Conservation (phyloP, 2,329 filamentous ascomycete genomes). For the Karstenula rhodostoma region DNA sequence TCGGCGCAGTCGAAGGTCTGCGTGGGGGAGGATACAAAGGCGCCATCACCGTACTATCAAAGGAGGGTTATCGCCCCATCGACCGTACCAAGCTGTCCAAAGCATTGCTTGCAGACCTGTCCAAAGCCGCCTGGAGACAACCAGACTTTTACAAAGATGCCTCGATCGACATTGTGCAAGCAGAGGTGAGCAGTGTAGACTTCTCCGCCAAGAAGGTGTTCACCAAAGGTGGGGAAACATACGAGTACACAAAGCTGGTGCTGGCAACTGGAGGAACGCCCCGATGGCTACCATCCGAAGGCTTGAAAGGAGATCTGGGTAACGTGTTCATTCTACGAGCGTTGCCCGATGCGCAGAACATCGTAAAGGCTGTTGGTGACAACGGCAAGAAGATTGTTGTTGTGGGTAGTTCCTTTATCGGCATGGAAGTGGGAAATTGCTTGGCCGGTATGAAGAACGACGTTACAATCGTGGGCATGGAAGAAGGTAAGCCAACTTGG, state of each 20-base stretch:
- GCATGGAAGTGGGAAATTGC: conserved; percentile 92
- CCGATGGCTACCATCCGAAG: conserved; percentile 77
- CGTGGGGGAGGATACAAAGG: conserved; percentile 83
- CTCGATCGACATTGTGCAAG: conserved; percentile 63
- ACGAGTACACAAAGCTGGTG: conserved; percentile 85
- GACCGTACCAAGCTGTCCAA: conserved; percentile 97
- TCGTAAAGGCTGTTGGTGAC: conserved; percentile 78
- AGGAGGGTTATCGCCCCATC: conserved; percentile 85
- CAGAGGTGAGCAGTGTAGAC: conserved; percentile 76
- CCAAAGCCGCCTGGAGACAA: conserved; percentile 80
- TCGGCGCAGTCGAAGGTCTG: conserved; percentile 83
- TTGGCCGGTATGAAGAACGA: conserved; percentile 79
- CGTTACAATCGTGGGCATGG: conserved; percentile 89
- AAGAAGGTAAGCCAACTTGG: conserved; percentile 57
- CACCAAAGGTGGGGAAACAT: conserved; percentile 76
- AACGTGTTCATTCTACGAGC: conserved; percentile 89
- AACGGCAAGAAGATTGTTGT: conserved; percentile 92
- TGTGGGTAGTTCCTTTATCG: conserved; percentile 94
- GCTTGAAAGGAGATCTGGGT: conserved; percentile 79
- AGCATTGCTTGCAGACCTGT: conserved; percentile 80
- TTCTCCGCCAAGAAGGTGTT: conserved; percentile 75
- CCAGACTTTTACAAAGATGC: conserved; percentile 77
- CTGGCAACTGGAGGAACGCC: conserved; percentile 87
- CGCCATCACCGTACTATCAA: conserved; percentile 81
- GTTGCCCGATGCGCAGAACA: conserved; percentile 78